A percentile compares a stretch with the other conserved stretches of the same genome.
Conservation (phyloP, 2,329 filamentous ascomycete genomes). For the Pseudogymnoascus sp. region DNA sequence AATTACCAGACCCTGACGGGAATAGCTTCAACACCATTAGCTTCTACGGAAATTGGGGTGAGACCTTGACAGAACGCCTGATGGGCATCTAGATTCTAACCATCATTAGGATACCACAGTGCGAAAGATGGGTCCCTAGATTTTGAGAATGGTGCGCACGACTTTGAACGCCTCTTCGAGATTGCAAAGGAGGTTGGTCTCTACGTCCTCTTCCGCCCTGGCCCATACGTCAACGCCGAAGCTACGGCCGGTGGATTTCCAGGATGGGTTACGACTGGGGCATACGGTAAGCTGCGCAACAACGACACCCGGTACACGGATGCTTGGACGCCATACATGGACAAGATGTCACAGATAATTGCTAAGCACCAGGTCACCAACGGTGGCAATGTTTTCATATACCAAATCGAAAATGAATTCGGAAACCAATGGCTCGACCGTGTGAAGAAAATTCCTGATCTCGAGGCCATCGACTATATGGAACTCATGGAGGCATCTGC, state of each 20-base stretch:
- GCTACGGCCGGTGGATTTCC: conserved; percentile 56
- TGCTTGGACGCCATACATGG: conserved; percentile 49
- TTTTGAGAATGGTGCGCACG: conserved; percentile 45
- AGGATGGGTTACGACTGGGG: conserved; percentile 55
- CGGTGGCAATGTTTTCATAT: conserved; percentile 48
- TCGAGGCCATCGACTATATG: conserved; percentile 48
- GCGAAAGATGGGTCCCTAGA: conserved; percentile 39
- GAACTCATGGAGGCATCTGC: conserved; percentile 46
- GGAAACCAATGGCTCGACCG: conserved; percentile 38
- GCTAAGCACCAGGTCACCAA: conserved; percentile 48
- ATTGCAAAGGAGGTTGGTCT: conserved; percentile 47
- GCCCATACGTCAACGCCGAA: conserved; percentile 59
- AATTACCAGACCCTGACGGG: conserved; percentile 2
- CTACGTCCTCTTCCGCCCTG: conserved; percentile 49
- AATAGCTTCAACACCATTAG: conserved; percentile 39
- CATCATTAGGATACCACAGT: conserved; percentile 35
- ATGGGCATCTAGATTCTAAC: background rate
- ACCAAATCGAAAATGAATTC: conserved; percentile 53
- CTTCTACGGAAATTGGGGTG: conserved; percentile 39
- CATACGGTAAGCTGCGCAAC: conserved; percentile 45
- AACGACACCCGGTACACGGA: conserved; percentile 45
- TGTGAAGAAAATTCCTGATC: conserved; percentile 39
- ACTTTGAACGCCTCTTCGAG: conserved; percentile 45
- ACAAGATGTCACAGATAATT: conserved; percentile 42
- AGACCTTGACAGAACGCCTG: background rate